These are phyloP conservation scores for Echinochloa phyllopogon DNA, from an alignment of 176 grass and related monocot species.

Conservation along the genomic window DNA sequence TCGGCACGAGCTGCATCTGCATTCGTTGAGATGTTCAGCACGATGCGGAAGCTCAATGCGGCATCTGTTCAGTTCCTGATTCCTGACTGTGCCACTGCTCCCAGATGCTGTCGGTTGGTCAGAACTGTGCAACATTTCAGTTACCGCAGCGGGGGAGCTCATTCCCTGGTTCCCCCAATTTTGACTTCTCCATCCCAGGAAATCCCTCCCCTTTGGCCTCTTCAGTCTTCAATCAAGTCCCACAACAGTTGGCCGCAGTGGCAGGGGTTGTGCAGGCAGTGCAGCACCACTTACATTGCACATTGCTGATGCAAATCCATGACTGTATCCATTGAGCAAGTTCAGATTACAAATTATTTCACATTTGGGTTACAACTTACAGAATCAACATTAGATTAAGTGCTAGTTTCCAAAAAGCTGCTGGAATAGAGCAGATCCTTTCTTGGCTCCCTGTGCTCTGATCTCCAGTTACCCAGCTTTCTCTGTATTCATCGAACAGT, in stretches of 20 bases:
- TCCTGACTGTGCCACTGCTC: not conserved
- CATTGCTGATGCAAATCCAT: not conserved
- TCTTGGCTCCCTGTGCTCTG: not conserved
- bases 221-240: not conserved
- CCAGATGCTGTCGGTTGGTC: too few relatives aligned
- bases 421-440: not conserved
- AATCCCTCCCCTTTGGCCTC: not conserved
- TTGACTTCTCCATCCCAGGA: not conserved
- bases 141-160: not conserved
- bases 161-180: not conserved
- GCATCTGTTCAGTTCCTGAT: not conserved
- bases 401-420: not conserved
- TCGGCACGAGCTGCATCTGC: not conserved
- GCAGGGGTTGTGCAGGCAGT: not conserved
- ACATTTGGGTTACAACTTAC: not conserved
- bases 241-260: not conserved
- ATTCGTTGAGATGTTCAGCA: not conserved
- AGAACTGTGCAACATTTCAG: not conserved
- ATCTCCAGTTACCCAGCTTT: not conserved
- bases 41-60: not conserved
- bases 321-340: not conserved
- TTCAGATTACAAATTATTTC: not conserved
- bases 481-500: not conserved
- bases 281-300: not conserved
- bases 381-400: not conserved